Percentiles rank a stretch among this genome's conserved stretches.
These are phyloP conservation scores for Tricholoma matsutake DNA, from an alignment of 768 basidiomycete species.

Conservation along the genomic window DNA sequence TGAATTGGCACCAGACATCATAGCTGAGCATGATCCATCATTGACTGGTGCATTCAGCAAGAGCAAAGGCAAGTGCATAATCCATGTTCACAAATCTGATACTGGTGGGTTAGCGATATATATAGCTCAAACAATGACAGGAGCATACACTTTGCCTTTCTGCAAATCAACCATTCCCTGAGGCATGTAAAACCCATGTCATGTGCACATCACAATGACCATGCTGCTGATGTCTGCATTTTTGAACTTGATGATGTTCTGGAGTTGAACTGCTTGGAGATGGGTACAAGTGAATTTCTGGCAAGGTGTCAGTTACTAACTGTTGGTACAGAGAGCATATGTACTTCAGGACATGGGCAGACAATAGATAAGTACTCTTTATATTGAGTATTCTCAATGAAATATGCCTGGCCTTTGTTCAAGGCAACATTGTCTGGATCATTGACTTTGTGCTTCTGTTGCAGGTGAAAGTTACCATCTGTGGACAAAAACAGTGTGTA, in stretches of 20 bases:
- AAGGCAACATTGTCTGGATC: conserved; percentile 28
- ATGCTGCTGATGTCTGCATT: conserved; percentile 25
- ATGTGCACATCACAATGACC: conserved; percentile 26
- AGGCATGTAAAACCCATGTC: conserved; percentile 23
- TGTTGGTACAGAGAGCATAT: not conserved
- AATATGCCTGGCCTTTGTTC: conserved; percentile 23
- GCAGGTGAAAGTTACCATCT: conserved; percentile 27
- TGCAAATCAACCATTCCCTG: conserved; percentile 23
- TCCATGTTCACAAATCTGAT: conserved; percentile 21
- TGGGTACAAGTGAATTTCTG: conserved; percentile 23
- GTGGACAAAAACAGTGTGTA: conserved; percentile 24
- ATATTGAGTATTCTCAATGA: too few relatives aligned
- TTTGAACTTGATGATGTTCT: conserved; percentile 26
- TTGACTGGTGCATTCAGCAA: conserved; percentile 11
- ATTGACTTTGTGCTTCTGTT: conserved; percentile 22
- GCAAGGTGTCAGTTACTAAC: not conserved
- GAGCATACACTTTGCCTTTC: conserved; percentile 26
- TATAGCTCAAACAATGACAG: not conserved
- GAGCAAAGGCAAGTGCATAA: conserved; percentile 18
- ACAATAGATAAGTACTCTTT: conserved; percentile 14
- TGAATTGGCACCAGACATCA: conserved; percentile 29
- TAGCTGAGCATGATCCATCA: conserved; percentile 24
- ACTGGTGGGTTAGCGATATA: not conserved
- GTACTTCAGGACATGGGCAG: not conserved
- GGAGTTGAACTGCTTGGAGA: conserved; percentile 22